Conservation (phyloP, 495 filamentous ascomycete genomes). For the Hypoxylon subgilvum region DNA sequence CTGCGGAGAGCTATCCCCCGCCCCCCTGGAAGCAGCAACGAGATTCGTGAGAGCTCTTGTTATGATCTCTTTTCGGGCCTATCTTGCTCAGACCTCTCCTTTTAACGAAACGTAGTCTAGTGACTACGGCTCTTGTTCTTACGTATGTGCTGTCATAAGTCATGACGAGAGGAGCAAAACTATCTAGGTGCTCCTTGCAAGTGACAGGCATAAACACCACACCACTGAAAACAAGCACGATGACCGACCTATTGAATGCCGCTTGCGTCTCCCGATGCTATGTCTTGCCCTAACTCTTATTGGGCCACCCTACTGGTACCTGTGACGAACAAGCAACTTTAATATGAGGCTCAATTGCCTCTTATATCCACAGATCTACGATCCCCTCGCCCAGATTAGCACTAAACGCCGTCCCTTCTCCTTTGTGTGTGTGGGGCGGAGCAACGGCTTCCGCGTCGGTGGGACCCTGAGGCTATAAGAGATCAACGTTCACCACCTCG, state of each 20-base stretch:
- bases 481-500: not conserved
- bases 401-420: conserved; percentile 18
- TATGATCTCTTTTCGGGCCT: conserved; percentile 19
- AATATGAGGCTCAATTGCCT: conserved; percentile 32
- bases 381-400: conserved; percentile 27
- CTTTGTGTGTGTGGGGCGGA: conserved; percentile 36
- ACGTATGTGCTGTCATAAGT: not conserved
- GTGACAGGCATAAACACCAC: conserved; percentile 1
- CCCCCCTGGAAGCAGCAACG: conserved; percentile 36
- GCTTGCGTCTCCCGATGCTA: too few species aligned
- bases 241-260: conserved; percentile 4
- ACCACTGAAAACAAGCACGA: conserved; percentile 9
- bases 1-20: conserved; percentile 38
- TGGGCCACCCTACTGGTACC: conserved; percentile 14
- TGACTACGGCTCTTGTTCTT: not conserved
- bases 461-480: conserved; percentile 25
- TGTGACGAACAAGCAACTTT: conserved; percentile 9
- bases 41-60: conserved; percentile 14
- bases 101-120: too few species aligned
- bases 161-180: conserved; percentile 3
- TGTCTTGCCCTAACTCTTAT: conserved; percentile 1
- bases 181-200: conserved; percentile 11
- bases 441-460: conserved; percentile 34
- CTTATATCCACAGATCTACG: conserved; percentile 22
- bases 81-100: not conserved